A percentile compares a stretch with the other conserved stretches of the same genome.
These are phyloP conservation scores for Neckera pumila DNA, from an alignment of 225 moss, liverwort and hornwort species.

Conservation along the genomic window DNA sequence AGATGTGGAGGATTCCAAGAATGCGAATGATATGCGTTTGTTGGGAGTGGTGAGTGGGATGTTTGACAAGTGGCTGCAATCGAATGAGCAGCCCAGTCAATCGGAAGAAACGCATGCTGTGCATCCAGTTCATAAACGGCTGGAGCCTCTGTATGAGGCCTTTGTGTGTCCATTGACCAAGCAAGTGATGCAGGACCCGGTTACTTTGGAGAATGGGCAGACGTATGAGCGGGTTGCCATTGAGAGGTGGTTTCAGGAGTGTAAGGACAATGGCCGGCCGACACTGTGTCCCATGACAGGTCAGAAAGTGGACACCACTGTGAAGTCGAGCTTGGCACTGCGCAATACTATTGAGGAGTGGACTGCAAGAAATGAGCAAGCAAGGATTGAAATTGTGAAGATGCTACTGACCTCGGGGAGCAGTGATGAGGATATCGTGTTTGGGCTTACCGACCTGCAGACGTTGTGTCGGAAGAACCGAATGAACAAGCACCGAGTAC, in stretches of 20 bases:
- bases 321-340: constrained; percentile 46
- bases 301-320: constrained; percentile 25
- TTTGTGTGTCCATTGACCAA: constrained; percentile 58
- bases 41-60: constrained; percentile 35
- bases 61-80: constrained; percentile 31
- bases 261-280: constrained; percentile 32
- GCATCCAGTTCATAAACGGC: constrained; percentile 30
- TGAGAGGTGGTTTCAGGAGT: constrained; percentile 57
- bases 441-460: constrained; percentile 37
- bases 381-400: constrained; percentile 51
- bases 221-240: constrained; percentile 52
- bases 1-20: constrained; percentile 32
- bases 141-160: constrained; percentile 51
- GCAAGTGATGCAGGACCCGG: constrained; percentile 63
- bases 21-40: constrained; percentile 46
- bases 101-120: constrained; percentile 28
- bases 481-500: constrained; percentile 33
- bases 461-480: constrained; percentile 38
- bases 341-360: constrained; percentile 63
- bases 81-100: constrained; percentile 43
- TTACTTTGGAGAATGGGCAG: constrained; percentile 46
- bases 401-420: constrained; percentile 17
- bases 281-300: constrained; percentile 45
- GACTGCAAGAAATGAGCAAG: constrained; percentile 48
- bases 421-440: constrained; percentile 35